Base-by-base conservation (phyloP, 345 rosid genomes). In the Lenwebbia sp. region DNA sequence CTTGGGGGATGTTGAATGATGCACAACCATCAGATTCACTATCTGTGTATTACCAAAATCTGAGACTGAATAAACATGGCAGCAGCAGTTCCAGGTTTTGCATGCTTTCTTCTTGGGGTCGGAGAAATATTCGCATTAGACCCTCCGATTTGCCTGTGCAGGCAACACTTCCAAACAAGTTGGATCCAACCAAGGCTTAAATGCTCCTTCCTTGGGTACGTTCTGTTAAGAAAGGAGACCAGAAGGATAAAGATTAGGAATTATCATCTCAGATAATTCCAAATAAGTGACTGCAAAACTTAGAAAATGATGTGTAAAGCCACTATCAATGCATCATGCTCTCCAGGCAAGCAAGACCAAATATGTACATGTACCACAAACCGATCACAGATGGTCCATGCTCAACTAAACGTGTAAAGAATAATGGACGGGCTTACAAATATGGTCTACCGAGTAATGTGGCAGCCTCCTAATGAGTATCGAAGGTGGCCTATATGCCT, bases 131-230 rank as follows among this genome's bases (percentile, higher is more conserved):
- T 70, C 44, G 40, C 81, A 37, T 37, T 70, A 70, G 81, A 37
- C 26, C 47, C 81, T 70, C 47, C 25, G 19, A 70, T 4, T 10
- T 70, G 81, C 81, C 26, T 7, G 51, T 44, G 82, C 30, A 37
- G 91, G 93, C 83, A 82, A 54, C 54, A 88, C 83, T 52, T 84
- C 84, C 86, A 93, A 57, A 85, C 88, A 90, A 50, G 83, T 52
- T 10, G 87, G 83, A 76, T 92, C 91, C 85, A 74, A 6, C 98
- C 97, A 94, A 26, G 97, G 97, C 85, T 83, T 84, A 86, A 93
- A 94, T 41, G 86, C 84, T 85, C 90, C 96, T 82, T 91, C 92
- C 87, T 76, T 91, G 10, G 88, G 81, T 83, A 90, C 44, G 85
- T 91, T 90, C 98, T 94, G 93, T 78, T 60, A 78, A 70, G 55